Percentiles rank a stretch among this genome's conserved stretches.
Evolutionary conservation across 345 rosid genomes (phyloP).

Genomic region (Cardiospermum halicacabum): DNA sequence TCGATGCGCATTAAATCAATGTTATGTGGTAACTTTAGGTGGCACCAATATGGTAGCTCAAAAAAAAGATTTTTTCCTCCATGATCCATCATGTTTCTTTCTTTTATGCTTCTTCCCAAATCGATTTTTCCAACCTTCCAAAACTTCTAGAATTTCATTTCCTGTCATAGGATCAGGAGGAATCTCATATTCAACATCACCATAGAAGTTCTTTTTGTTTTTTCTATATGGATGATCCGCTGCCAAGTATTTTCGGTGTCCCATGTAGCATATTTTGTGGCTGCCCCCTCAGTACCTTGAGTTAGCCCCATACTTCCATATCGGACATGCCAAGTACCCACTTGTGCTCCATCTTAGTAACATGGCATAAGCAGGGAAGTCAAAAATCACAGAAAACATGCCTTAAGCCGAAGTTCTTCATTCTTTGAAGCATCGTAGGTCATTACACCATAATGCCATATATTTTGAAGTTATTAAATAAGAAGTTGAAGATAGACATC

Average conservation of each 20-base stretch:
- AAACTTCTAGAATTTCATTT: too few relatives aligned
- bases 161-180: too few relatives aligned
- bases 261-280: neutral
- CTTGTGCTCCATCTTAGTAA: conserved; percentile 1
- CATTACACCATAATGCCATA: neutral
- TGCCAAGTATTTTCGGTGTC: neutral
- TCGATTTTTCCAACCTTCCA: too few relatives aligned
- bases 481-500: conserved; percentile 10
- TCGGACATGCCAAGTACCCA: neutral
- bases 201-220: too few relatives aligned
- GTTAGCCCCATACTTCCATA: neutral
- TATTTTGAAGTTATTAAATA: neutral
- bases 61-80: too few relatives aligned
- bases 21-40: too few relatives aligned
- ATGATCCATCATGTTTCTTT: too few relatives aligned
- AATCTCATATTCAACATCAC: too few relatives aligned
- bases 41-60: too few relatives aligned
- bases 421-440: neutral
- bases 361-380: neutral
- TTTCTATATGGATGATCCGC: too few relatives aligned
- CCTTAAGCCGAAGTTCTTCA: neutral
- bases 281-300: neutral
- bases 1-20: too few relatives aligned
- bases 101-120: too few relatives aligned
- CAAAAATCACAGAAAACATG: conserved; percentile 1